A percentile compares a stretch with the other conserved stretches of the same genome.
Evolutionary conservation across 208 protist genomes (phyloP).

Genomic region (Borovskyia barvae): DNA sequence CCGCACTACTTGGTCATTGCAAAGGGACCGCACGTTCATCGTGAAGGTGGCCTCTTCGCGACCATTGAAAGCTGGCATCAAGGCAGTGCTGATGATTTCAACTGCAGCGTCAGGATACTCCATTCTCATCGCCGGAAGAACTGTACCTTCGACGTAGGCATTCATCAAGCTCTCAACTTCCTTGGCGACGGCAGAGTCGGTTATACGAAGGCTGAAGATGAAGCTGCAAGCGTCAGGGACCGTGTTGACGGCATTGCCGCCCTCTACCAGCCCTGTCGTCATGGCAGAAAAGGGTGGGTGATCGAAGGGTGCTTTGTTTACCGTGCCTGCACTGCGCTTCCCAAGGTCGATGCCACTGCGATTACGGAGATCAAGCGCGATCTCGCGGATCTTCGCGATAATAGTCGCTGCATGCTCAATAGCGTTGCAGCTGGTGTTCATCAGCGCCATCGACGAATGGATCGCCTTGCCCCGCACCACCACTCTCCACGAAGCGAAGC

Average conservation of each 20-base stretch:
- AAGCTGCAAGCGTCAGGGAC: constrained; percentile 40
- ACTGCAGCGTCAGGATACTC: constrained; percentile 27
- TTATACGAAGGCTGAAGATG: constrained; percentile 33
- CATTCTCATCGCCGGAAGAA: constrained; percentile 27
- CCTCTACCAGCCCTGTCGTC: constrained; percentile 33
- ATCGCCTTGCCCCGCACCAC: constrained; percentile 35
- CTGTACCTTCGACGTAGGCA: constrained; percentile 22
- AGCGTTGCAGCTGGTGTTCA: constrained; percentile 34
- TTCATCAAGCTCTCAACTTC: constrained; percentile 19
- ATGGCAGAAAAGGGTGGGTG: constrained; percentile 18
- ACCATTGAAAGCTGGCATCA: constrained; percentile 16
- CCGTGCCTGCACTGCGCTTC: constrained; percentile 11
- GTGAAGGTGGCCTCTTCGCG: constrained; percentile 35
- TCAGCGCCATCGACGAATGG: constrained; percentile 40
- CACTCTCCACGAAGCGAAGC: constrained; percentile 17
- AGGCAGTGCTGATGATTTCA: constrained; percentile 2
- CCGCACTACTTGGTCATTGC: neutral
- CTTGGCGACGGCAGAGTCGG: constrained; percentile 4
- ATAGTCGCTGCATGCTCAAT: constrained; percentile 38
- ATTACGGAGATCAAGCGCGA: constrained; percentile 21
- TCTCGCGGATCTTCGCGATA: constrained; percentile 28
- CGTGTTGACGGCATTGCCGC: constrained; percentile 46
- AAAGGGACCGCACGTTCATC: constrained; percentile 7
- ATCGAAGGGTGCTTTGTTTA: constrained; percentile 20
- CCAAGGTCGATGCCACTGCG: constrained; percentile 3